Percentiles rank a stretch among this genome's conserved stretches.
These are phyloP conservation scores for Cladorrhinum sp. DNA, from an alignment of 2,329 filamentous ascomycete species.

Conservation along the genomic window DNA sequence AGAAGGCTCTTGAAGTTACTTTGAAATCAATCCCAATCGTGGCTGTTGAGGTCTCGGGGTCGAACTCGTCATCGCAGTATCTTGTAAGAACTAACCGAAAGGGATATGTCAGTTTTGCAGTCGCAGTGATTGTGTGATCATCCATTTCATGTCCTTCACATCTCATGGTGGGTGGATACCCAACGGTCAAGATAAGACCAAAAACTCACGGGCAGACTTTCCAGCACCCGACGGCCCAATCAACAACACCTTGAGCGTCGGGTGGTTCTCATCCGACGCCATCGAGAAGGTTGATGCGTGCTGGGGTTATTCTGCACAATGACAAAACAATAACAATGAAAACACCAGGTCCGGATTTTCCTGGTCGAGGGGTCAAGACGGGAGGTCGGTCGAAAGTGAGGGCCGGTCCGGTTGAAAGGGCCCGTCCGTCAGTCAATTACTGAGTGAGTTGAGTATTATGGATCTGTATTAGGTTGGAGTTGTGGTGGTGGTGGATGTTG, in stretches of 20 bases:
- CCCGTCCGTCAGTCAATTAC: neutral
- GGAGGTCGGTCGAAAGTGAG: neutral
- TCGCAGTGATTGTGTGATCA: neutral
- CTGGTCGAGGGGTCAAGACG: neutral
- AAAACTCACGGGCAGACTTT: slow-evolving; percentile 50
- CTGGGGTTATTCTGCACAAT: neutral
- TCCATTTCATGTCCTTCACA: neutral
- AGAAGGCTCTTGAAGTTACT: slow-evolving; percentile 32
- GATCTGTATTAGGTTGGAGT: neutral
- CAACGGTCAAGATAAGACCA: neutral
- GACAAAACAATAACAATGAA: neutral
- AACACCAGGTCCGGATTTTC: neutral
- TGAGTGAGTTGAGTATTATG: neutral
- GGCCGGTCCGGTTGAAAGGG: neutral
- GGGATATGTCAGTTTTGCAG: neutral
- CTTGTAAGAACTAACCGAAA: slow-evolving; percentile 45
- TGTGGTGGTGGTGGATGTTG: neutral
- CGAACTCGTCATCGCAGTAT: slow-evolving; percentile 57
- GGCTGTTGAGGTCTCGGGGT: slow-evolving; percentile 51
- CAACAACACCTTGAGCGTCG: slow-evolving; percentile 52
- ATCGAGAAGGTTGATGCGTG: slow-evolving; percentile 27
- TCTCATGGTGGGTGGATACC: neutral
- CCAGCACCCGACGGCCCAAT: slow-evolving; percentile 55
- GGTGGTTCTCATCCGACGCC: slow-evolving; percentile 46
- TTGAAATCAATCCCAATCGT: slow-evolving; percentile 59